Evolutionary conservation across 352 stramenopile species (phyloP).

Genomic region (Phytophthora ohioensis): DNA sequence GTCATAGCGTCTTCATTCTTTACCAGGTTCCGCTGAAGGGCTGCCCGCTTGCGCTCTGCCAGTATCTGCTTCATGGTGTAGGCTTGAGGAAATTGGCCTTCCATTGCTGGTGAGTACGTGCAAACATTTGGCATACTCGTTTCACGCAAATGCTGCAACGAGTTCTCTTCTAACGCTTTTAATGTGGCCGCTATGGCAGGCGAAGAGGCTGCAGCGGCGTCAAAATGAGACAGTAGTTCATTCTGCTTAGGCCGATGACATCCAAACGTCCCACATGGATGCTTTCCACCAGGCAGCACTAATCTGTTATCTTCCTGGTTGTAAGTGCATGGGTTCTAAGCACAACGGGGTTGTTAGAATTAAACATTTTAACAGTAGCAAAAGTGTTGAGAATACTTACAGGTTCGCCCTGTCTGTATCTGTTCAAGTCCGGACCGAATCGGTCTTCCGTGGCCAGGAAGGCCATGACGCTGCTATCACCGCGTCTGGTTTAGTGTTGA

Average conservation of each 20-base stretch:
- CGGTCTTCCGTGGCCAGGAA: slow-evolving; percentile 58
- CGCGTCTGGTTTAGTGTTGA: not conserved
- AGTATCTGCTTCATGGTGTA: slow-evolving; percentile 57
- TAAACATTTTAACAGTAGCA: not conserved
- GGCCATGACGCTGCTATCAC: slow-evolving; percentile 38
- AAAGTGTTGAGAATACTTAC: slow-evolving; percentile 27
- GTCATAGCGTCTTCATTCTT: slow-evolving; percentile 26
- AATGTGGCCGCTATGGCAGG: slow-evolving; percentile 26
- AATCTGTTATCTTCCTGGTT: slow-evolving; percentile 15
- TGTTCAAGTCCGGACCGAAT: slow-evolving; percentile 59
- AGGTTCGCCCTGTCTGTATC: slow-evolving; percentile 46
- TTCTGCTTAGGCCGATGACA: slow-evolving; percentile 27
- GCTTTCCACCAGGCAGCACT: not conserved
- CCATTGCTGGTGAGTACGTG: slow-evolving; percentile 48
- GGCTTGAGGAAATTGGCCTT: slow-evolving; percentile 54
- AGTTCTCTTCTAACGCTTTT: slow-evolving; percentile 34
- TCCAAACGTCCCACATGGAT: slow-evolving; percentile 47
- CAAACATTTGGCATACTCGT: slow-evolving; percentile 18
- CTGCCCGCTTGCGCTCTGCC: slow-evolving; percentile 23
- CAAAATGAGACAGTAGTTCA: slow-evolving; percentile 22
- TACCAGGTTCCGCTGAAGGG: slow-evolving; percentile 11
- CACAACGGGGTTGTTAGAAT: not conserved
- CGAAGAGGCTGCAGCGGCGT: slow-evolving; percentile 11
- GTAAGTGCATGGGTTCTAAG: slow-evolving; percentile 62
- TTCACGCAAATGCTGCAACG: slow-evolving; percentile 21